Evolutionary conservation across 2,329 filamentous ascomycete genomes (phyloP).

Genomic region (Calonectria ilicicola): DNA sequence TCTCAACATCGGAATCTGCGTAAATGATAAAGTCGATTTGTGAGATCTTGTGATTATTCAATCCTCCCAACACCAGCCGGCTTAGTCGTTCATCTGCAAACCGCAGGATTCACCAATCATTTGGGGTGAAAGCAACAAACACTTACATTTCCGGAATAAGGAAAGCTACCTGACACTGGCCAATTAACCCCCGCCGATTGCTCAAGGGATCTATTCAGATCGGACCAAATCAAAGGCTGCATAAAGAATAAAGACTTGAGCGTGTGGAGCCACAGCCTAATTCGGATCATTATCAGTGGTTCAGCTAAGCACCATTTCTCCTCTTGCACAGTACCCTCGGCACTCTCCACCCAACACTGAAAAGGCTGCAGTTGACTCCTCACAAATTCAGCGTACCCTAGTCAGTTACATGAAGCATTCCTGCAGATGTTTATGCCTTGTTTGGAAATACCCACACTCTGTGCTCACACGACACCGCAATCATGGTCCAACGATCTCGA

Average conservation of each 20-base stretch:
- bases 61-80: too few relatives aligned
- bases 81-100: too few relatives aligned
- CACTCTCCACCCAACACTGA: not conserved
- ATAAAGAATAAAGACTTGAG: not conserved
- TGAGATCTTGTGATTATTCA: too few relatives aligned
- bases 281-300: not conserved
- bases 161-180: too few relatives aligned
- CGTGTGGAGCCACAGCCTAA: not conserved
- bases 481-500: not conserved
- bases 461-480: not conserved
- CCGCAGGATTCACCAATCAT: too few relatives aligned
- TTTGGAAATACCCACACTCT: not conserved
- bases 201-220: too few relatives aligned
- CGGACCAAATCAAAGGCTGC: not conserved
- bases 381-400: not conserved
- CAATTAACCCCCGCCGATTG: too few relatives aligned
- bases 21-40: not conserved
- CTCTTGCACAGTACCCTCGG: not conserved
- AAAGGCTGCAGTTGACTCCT: not conserved
- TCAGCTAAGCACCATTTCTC: not conserved
- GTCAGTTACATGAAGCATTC: not conserved
- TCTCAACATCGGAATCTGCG: not conserved
- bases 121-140: too few relatives aligned
- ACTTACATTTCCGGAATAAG: too few relatives aligned
- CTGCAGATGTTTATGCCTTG: too few relatives aligned